These are phyloP conservation scores for Oenanthe sinensis DNA, from an alignment of 129 eudicot species.

Conservation along the genomic window DNA sequence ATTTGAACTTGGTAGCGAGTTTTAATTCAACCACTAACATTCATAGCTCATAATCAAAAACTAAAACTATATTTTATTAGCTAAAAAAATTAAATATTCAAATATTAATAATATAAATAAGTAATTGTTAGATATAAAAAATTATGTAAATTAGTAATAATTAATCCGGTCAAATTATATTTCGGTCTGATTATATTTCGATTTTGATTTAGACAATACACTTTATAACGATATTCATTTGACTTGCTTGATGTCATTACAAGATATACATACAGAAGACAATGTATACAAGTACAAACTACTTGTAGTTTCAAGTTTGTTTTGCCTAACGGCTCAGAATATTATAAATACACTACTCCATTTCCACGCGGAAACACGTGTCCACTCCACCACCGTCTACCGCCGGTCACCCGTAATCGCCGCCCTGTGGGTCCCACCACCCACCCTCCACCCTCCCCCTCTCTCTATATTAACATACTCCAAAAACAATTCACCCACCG, in stretches of 20 bases:
- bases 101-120: no score
- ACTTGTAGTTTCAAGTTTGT: background rate
- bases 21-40: background rate
- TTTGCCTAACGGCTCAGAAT: background rate
- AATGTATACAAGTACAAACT: background rate
- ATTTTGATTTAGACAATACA: no score
- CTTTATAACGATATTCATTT: no score
- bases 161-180: no score
- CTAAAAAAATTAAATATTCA: no score
- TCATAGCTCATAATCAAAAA: no score
- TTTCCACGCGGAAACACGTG: slow-evolving; percentile 39
- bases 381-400: slow-evolving; percentile 31
- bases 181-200: no score
- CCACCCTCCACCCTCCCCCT: background rate
- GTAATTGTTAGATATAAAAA: no score
- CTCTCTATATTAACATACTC: background rate
- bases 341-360: background rate
- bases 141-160: no score
- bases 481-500: background rate
- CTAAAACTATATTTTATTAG: no score
- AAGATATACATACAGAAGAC: background rate
- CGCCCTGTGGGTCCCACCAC: slow-evolving; percentile 5
- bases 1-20: background rate
- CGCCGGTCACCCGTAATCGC: slow-evolving; percentile 18
- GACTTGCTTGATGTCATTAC: background rate